These are phyloP conservation scores for Chaetomiaceae sp. DNA, from an alignment of 2,329 filamentous ascomycete species.

Conservation along the genomic window DNA sequence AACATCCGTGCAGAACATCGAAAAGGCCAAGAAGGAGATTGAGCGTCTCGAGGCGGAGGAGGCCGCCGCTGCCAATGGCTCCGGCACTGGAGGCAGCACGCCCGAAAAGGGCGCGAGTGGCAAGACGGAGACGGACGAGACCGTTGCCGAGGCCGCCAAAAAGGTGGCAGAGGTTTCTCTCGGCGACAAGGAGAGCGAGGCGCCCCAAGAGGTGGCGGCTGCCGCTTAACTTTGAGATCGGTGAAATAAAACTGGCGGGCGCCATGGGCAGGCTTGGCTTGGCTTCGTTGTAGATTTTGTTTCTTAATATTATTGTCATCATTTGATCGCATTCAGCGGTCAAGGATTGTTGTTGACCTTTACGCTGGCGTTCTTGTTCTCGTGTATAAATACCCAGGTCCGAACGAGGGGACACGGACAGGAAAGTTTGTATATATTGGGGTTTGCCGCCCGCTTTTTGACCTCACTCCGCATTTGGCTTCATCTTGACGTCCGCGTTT, in stretches of 20 bases:
- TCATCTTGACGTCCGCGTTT: no score
- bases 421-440: no score
- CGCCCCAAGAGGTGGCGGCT: constrained; percentile 14
- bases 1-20: constrained; percentile 68
- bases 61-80: constrained; percentile 42
- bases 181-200: constrained; percentile 27
- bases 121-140: constrained; percentile 39
- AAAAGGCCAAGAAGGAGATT: constrained; percentile 94
- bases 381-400: no score
- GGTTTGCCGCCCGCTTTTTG: no score
- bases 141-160: constrained; percentile 51
- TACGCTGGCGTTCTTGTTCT: no score
- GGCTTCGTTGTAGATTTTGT: background rate
- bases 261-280: no score
- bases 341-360: no score
- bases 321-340: background rate
- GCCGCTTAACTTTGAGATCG: constrained; percentile 8
- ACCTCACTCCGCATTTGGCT: no score
- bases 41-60: constrained; percentile 74
- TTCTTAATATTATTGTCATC: background rate
- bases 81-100: constrained; percentile 35
- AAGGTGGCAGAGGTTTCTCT: constrained; percentile 50
- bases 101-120: constrained; percentile 41
- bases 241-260: no score
- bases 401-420: no score